These are phyloP conservation scores for Hypoxylon lienhwacheense DNA, from an alignment of 495 filamentous ascomycete genomes.

Conservation along the genomic window DNA sequence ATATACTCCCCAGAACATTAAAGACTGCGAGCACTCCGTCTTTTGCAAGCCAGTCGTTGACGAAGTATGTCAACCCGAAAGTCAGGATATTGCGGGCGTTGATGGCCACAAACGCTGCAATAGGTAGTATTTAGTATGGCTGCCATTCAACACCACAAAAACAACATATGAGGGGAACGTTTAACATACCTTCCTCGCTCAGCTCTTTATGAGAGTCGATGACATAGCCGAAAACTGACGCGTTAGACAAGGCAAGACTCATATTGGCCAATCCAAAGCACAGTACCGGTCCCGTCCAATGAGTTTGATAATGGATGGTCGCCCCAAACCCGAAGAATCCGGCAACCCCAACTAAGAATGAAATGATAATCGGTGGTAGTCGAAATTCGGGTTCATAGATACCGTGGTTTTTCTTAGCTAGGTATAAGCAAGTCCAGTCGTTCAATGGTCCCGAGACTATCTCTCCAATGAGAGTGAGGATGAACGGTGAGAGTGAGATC, in stretches of 20 bases:
- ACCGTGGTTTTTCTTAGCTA: constrained; percentile 52
- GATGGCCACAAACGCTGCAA: constrained; percentile 55
- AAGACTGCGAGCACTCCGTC: constrained; percentile 54
- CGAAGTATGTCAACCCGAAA: constrained; percentile 58
- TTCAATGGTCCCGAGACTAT: constrained; percentile 53
- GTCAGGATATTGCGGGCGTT: constrained; percentile 57
- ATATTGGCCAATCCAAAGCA: constrained; percentile 58
- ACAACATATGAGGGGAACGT: background rate
- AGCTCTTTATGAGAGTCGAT: constrained; percentile 55
- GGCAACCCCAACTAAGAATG: constrained; percentile 46
- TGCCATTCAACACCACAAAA: background rate
- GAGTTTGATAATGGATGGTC: constrained; percentile 57
- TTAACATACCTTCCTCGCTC: constrained; percentile 50
- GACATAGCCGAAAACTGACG: constrained; percentile 58
- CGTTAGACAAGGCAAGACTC: constrained; percentile 54
- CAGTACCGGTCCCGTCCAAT: constrained; percentile 57
- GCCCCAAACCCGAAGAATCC: constrained; percentile 66
- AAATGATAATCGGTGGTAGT: constrained; percentile 52
- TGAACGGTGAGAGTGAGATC: constrained; percentile 53
- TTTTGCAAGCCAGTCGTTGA: constrained; percentile 52
- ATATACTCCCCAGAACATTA: constrained; percentile 52
- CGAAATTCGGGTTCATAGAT: constrained; percentile 61
- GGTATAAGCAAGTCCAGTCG: constrained; percentile 52
- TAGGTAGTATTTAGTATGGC: constrained; percentile 12
- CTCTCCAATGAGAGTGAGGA: constrained; percentile 54